These are phyloP conservation scores for Lecanicillium sp. DNA, from an alignment of 2,329 filamentous ascomycete species.

Conservation along the genomic window DNA sequence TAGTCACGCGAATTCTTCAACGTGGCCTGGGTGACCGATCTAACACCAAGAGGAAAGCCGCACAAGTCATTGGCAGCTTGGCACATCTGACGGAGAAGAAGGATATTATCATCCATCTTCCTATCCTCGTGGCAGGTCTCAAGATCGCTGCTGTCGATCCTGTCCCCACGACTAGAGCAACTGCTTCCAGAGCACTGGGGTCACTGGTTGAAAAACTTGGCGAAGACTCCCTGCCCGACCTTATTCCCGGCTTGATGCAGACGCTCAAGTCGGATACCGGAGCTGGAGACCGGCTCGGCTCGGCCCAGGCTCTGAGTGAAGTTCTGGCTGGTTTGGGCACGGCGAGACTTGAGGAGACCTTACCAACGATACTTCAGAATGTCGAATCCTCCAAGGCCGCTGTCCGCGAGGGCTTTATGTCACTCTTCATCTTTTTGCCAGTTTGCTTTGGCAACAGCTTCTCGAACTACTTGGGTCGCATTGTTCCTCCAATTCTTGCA, in stretches of 20 bases:
- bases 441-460: conserved; percentile 99
- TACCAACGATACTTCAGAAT: conserved; percentile 94
- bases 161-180: conserved; percentile 91
- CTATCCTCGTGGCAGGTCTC: conserved; percentile 84
- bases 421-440: conserved; percentile 96
- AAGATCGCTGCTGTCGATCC: conserved; percentile 88
- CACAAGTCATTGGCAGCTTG: conserved; percentile 95
- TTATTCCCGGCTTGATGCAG: conserved; percentile 95
- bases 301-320: conserved; percentile 91
- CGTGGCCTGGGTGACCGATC: conserved; percentile 86
- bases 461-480: conserved; percentile 86
- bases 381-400: conserved; percentile 84
- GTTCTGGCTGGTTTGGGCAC: conserved; percentile 94
- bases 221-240: conserved; percentile 91
- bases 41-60: conserved; percentile 89
- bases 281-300: conserved; percentile 90
- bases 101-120: conserved; percentile 83
- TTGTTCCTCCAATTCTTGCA: conserved; percentile 90
- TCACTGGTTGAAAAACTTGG: conserved; percentile 97
- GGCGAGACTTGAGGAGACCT: conserved; percentile 82
- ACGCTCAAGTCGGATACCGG: conserved; percentile 96
- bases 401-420: conserved; percentile 98
- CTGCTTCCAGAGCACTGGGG: conserved; percentile 88
- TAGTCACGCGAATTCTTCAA: conserved; percentile 92
- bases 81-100: conserved; percentile 95